phyloP scores from a whole-genome alignment of 208 protist genomes.

The Crithidia fasciculata region DNA sequence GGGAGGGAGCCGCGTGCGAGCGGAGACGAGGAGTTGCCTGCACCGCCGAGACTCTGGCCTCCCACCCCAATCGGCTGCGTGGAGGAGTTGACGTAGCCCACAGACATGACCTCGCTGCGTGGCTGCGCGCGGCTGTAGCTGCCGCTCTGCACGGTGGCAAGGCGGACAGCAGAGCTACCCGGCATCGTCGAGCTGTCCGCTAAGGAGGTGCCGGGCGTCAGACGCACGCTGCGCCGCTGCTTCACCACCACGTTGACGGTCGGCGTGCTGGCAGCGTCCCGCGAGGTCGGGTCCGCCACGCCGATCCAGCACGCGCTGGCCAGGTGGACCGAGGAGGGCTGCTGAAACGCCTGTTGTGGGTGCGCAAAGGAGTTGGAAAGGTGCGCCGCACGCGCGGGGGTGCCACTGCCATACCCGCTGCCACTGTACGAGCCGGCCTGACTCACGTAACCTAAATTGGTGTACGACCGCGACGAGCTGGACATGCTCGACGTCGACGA shows the following conservation, averaged over 20 bases:
- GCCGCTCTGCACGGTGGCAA: not conserved
- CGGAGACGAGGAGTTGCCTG: not conserved
- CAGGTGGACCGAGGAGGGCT: not conserved
- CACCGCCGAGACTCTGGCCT: not conserved
- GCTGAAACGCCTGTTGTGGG: not conserved
- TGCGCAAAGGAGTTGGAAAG: constrained; percentile 1
- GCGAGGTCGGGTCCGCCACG: constrained; percentile 8
- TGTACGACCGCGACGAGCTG: constrained; percentile 14
- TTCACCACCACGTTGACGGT: constrained; percentile 35
- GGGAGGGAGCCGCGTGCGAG: constrained; percentile 11
- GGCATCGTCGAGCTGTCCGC: not conserved
- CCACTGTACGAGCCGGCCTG: not conserved
- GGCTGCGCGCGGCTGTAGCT: not conserved
- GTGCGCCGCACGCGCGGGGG: not conserved
- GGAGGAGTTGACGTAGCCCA: not conserved
- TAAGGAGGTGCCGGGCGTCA: constrained; percentile 12
- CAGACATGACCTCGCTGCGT: not conserved
- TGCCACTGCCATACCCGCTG: not conserved
- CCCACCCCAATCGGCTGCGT: not conserved
- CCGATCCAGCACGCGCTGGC: constrained; percentile 22
- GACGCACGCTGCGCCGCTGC: constrained; percentile 20
- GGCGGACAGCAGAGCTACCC: not conserved
- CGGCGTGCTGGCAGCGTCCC: constrained; percentile 6
- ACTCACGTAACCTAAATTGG: constrained; percentile 11
- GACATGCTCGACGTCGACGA: constrained; percentile 7